Evolutionary conservation across 352 stramenopile species (phyloP), one percentile per base, ranked within the genome.

Genomic region (Globisporangium lucens): DNA sequence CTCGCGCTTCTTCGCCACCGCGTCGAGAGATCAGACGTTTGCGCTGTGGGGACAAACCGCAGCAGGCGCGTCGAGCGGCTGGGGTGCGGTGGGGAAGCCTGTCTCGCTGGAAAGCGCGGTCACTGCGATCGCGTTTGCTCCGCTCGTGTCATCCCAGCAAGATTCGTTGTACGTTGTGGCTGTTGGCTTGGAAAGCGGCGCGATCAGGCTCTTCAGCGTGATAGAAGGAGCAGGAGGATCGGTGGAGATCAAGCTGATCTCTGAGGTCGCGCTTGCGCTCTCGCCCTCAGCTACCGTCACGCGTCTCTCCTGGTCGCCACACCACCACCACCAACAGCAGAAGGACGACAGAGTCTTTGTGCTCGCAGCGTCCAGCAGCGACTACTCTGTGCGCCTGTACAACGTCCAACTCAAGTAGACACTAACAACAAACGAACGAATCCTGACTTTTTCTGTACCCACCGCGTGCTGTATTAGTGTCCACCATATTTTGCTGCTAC

Each of bases 21-120:
- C 81, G 3, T 89, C 86, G 0, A 72, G 86, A 62, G 86, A 94
- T 55, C 83, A 93, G 52, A 85, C 78, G 0, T 65, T 93, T 33
- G 80, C 78, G 1, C 22, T 94, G 13, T 94, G 84, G 84, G 66
- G 57, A 0, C 61, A 66, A 49, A 56, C 3, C 3, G 55, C 30
- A 13, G 47, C n/a, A 27, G 29, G 27, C 0, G 27, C 46, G 7
- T 38, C 9, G 27, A 29, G 15, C 12, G 72, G 70, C 20, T 89
- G 78, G 77, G 4, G 6, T 17, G 71, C 67, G 0, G 33, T 60
- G 22, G 65, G 67, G 46, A 61, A 71, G 1, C 65, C 73, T 0
- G 41, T 90, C 10, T 7, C 27, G 2, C 46, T 89, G 49, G 63
- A 77, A 1, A 74, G 68, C 35, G 80, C 86, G 30, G 81, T 90